phyloP scores from a whole-genome alignment of 345 rosid genomes.

The Lepidium aucheri region DNA sequence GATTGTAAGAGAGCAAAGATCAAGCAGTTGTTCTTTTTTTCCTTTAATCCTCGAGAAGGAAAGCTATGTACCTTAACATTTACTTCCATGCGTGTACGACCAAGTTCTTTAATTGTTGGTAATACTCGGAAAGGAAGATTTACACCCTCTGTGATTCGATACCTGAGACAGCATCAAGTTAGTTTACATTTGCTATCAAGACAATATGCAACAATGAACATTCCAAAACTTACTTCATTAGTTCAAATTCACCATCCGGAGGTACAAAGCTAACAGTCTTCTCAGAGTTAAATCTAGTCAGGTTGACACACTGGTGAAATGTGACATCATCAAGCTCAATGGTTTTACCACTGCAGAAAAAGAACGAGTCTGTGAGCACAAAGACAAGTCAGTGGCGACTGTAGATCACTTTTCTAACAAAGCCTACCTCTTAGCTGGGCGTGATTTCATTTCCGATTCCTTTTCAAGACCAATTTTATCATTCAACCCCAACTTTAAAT shows the following conservation, averaged over 20 bases:
- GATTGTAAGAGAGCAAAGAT: conserved; percentile 13
- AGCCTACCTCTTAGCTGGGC: conserved; percentile 88
- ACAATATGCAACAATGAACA: neutral
- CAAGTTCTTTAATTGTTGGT: conserved; percentile 98
- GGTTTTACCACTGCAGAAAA: conserved; percentile 78
- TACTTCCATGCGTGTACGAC: conserved; percentile 99
- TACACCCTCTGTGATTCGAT: conserved; percentile 97
- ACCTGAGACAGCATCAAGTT: conserved; percentile 35
- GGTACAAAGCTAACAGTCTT: conserved; percentile 99
- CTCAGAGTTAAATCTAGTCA: conserved; percentile 96
- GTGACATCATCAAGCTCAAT: conserved; percentile 99
- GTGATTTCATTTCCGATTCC: conserved; percentile 92
- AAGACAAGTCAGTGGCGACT: neutral
- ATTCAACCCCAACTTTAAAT: conserved; percentile 94
- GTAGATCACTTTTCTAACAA: neutral
- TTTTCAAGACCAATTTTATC: conserved; percentile 99
- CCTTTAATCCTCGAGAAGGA: neutral
- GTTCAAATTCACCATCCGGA: conserved; percentile 99
- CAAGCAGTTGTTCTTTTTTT: neutral
- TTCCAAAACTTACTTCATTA: conserved; percentile 78
- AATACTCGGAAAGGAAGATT: conserved; percentile 96
- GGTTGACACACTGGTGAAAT: conserved; percentile 94
- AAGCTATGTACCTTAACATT: conserved; percentile 68
- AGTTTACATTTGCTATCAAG: neutral
- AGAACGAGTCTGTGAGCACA: neutral